Base-by-base conservation (phyloP, 1,284 basidiomycete genomes). In the Ceratobasidium sp. region DNA sequence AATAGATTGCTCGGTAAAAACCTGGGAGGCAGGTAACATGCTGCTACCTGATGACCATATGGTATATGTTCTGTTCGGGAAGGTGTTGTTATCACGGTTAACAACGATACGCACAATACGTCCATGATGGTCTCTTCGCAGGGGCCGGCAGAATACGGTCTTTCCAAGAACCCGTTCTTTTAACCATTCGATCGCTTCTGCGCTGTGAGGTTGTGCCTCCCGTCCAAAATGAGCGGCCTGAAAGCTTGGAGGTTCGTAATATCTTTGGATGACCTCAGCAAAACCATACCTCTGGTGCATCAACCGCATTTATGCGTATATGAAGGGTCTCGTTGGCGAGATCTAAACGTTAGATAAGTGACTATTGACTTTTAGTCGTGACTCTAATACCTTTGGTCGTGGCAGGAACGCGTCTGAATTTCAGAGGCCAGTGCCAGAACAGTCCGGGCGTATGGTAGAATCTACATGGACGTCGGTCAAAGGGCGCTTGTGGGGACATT, bases 301-400 rank as follows among this genome's bases (percentile, higher is more conserved):
- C 96, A 12, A 96, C 90, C 0, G 94, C 96, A 10, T 93, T 94
- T 65, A 97, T 89, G 33, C 96, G 90, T 62, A 98, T 91, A 81
- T 93, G 92, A 23, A 97, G 87, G 0, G 95, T 97, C 81, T 94
- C 86, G 79, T 92, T 89, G 82, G 90, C 92, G 68, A 96, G 86
- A 0, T 90, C 94, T 94, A 79, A 41, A 14, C 16, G 48, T 8
- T n/a, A 8, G 65, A 23, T 23, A 35, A 62, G 54, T 55, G 35
- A 52, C 35, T 76, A 55, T 50, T 54, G 55, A 33, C 55, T 20
- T 35, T 14, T 50, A 64, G 18, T 30, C 23, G 4, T 41, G 41
- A 48, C 23, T 33, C 30, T 71, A 84, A 41, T 65, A 94, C 94
- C 92, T 90, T 90, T 92, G 4, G 84, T 80, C 16, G 83, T 82